These are phyloP conservation scores for Penicillium sp. DNA, from an alignment of 2,329 filamentous ascomycete species.

Conservation along the genomic window DNA sequence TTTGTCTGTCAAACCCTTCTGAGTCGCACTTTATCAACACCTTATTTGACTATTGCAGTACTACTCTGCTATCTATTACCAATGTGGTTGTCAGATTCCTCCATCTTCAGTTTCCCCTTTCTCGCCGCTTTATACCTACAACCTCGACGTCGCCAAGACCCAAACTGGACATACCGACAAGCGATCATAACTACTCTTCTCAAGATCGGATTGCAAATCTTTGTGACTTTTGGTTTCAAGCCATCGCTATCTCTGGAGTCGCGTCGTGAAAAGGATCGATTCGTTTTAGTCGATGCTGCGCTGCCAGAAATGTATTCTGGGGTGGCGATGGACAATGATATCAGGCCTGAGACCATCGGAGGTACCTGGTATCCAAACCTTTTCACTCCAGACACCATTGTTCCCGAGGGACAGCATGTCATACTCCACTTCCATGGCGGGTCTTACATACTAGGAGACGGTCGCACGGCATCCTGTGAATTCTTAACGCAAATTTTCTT, in stretches of 20 bases:
- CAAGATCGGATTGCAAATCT: constrained; percentile 13
- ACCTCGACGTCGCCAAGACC: constrained; percentile 15
- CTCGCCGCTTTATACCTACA: constrained; percentile 4
- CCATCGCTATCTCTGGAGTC: constrained; percentile 17
- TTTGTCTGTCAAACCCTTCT: too few species aligned
- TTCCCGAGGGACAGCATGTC: constrained; percentile 15
- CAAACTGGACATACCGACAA: constrained; percentile 20
- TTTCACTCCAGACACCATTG: not conserved
- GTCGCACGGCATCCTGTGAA: constrained; percentile 17
- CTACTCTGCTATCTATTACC: not conserved
- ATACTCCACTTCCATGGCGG: constrained; percentile 25
- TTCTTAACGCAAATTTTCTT: constrained; percentile 20
- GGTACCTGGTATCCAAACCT: constrained; percentile 22
- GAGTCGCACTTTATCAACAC: not conserved
- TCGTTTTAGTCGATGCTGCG: constrained; percentile 18
- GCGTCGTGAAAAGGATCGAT: constrained; percentile 11
- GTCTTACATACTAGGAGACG: constrained; percentile 22
- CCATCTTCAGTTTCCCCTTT: constrained; percentile 3
- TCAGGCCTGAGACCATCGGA: constrained; percentile 19
- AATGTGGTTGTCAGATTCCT: constrained; percentile 3
- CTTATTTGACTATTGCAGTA: not conserved
- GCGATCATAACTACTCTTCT: constrained; percentile 10
- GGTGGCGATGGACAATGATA: constrained; percentile 11
- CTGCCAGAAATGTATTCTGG: constrained; percentile 11
- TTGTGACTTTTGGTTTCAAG: constrained; percentile 10